Evolutionary conservation across 2,329 filamentous ascomycete genomes (phyloP).

Genomic region (Sporothrix pseudoabietina): DNA sequence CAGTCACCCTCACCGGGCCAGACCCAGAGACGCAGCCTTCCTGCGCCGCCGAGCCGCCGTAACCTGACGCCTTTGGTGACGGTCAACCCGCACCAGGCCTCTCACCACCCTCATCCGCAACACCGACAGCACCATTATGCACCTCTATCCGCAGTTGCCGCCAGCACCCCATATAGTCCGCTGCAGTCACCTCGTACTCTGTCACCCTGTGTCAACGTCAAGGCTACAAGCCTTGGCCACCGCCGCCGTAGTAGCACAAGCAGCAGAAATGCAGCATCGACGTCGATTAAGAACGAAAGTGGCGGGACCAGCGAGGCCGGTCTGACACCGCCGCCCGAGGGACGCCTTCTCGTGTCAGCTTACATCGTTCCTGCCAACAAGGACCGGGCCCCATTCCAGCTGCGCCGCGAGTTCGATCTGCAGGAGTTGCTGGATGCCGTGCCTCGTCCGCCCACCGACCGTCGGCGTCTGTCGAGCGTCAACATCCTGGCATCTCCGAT

Average conservation of each 20-base stretch:
- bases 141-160: background rate
- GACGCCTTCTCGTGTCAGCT: slow-evolving; percentile 47
- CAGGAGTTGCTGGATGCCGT: slow-evolving; percentile 51
- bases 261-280: background rate
- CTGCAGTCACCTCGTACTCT: slow-evolving; percentile 30
- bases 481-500: slow-evolving; percentile 31
- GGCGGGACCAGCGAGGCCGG: background rate
- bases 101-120: background rate
- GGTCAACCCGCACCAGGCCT: background rate
- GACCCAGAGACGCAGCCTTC: background rate
- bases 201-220: slow-evolving; percentile 34
- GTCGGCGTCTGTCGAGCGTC: slow-evolving; percentile 29
- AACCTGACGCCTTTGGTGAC: slow-evolving; percentile 31
- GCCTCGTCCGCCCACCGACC: slow-evolving; percentile 42
- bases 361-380: slow-evolving; percentile 47
- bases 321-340: slow-evolving; percentile 25
- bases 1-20: background rate
- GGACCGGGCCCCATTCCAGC: slow-evolving; percentile 49
- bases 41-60: slow-evolving; percentile 1
- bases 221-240: slow-evolving; percentile 24
- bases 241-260: background rate
- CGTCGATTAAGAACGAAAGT: background rate
- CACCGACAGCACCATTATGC: background rate
- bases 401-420: slow-evolving; percentile 56
- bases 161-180: background rate